phyloP scores from a whole-genome alignment of 805 yeast species.

The Ogataea dorogensis region DNA sequence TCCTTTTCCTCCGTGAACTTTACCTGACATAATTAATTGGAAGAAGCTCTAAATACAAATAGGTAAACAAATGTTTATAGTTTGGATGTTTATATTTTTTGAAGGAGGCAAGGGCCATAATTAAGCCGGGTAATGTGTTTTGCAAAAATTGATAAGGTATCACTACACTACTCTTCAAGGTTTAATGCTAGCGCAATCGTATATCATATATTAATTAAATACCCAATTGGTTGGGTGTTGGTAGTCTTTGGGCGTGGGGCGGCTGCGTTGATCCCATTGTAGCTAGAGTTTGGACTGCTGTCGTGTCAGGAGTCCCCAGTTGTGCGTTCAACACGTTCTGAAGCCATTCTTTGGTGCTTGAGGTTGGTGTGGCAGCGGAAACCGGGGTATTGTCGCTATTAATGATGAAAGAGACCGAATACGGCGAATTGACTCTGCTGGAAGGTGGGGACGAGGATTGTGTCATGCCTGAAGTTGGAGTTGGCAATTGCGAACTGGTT shows the following conservation, averaged over 20 bases:
- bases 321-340: slow-evolving; percentile 19
- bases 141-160: slow-evolving; percentile 1
- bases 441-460: slow-evolving; percentile 15
- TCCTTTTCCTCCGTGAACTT: slow-evolving; percentile 88
- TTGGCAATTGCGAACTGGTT: slow-evolving; percentile 16
- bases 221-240: slow-evolving; percentile 27
- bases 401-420: slow-evolving; percentile 19
- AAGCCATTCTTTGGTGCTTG: slow-evolving; percentile 21
- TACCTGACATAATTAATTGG: slow-evolving; percentile 73
- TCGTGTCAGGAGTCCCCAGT: slow-evolving; percentile 8
- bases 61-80: slow-evolving; percentile 12
- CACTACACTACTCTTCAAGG: too few relatives aligned
- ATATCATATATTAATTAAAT: slow-evolving; percentile 13
- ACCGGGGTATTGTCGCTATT: slow-evolving; percentile 13
- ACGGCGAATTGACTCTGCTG: slow-evolving; percentile 20
- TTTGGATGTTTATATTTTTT: slow-evolving; percentile 12
- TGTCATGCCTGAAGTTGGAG: slow-evolving; percentile 21
- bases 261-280: slow-evolving; percentile 6
- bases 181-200: slow-evolving; percentile 1
- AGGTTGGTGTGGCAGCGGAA: slow-evolving; percentile 9
- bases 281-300: slow-evolving; percentile 10
- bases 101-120: slow-evolving; percentile 1
- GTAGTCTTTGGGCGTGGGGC: slow-evolving; percentile 15
- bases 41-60: slow-evolving; percentile 9
- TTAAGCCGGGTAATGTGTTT: slow-evolving; percentile 9